Evolutionary conservation across 169 alveolate genomes (phyloP).

Genomic region (Cryptosporidium sp.): DNA sequence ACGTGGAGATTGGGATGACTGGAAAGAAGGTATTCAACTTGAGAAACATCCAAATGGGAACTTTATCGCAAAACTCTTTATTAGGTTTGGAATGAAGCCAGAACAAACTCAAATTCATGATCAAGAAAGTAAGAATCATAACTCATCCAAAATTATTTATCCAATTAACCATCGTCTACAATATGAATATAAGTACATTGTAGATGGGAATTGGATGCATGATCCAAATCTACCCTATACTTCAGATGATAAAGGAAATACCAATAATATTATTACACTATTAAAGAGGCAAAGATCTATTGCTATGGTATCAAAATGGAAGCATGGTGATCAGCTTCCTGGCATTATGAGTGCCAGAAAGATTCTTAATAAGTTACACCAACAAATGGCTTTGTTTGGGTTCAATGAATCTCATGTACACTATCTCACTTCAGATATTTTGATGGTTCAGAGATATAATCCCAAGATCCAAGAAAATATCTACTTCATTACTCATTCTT

Average conservation of each 20-base stretch:
- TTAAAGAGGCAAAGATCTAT: conserved; percentile 62
- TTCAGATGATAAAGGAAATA: conserved; percentile 84
- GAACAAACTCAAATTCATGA: neutral
- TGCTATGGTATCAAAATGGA: conserved; percentile 68
- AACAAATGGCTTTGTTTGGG: conserved; percentile 79
- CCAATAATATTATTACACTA: conserved; percentile 82
- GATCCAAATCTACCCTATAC: conserved; percentile 81
- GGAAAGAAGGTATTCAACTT: conserved; percentile 84
- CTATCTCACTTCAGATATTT: conserved; percentile 75
- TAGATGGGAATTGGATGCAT: conserved; percentile 88
- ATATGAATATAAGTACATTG: conserved; percentile 84
- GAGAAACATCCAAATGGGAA: conserved; percentile 74
- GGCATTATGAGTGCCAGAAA: conserved; percentile 86
- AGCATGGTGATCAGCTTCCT: conserved; percentile 69
- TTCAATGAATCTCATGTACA: conserved; percentile 77
- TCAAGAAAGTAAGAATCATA: conserved; percentile 12
- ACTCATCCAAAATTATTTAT: conserved; percentile 18
- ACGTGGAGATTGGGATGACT: conserved; percentile 87
- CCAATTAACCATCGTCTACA: conserved; percentile 66
- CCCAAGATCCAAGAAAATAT: conserved; percentile 78
- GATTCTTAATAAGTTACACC: conserved; percentile 83
- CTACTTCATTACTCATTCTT: conserved; percentile 76
- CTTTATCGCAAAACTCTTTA: conserved; percentile 30
- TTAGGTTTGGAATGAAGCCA: conserved; percentile 51
- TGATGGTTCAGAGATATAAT: conserved; percentile 77